These are phyloP conservation scores for Rhizopogon sp. DNA, from an alignment of 768 basidiomycete species.

Conservation along the genomic window DNA sequence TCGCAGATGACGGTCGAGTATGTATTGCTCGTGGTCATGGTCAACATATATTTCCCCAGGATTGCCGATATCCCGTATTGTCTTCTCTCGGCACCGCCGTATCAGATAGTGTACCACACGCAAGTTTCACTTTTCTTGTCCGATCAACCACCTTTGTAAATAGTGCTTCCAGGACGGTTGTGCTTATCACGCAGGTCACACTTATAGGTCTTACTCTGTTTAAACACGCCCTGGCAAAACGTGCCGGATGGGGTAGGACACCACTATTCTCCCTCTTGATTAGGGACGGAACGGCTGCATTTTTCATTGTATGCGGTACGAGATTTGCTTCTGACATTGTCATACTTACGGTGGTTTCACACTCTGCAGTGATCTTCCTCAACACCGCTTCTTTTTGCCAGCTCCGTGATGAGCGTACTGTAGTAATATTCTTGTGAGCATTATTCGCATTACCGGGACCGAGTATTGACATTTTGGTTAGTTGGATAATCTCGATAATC, in stretches of 20 bases:
- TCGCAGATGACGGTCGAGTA: background rate
- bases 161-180: slow-evolving; percentile 15
- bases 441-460: slow-evolving; percentile 6
- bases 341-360: background rate
- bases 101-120: background rate
- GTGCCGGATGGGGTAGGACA: slow-evolving; percentile 36
- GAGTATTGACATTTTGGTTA: background rate
- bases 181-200: slow-evolving; percentile 33
- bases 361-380: background rate
- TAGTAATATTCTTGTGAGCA: slow-evolving; percentile 6
- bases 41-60: slow-evolving; percentile 24
- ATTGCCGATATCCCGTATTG: background rate
- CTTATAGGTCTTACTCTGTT: slow-evolving; percentile 34
- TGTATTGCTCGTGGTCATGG: slow-evolving; percentile 19
- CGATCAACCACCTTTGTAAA: background rate
- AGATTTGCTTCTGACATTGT: background rate
- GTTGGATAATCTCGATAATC: slow-evolving; percentile 11
- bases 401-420: background rate
- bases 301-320: slow-evolving; percentile 35
- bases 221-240: slow-evolving; percentile 30
- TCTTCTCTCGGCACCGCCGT: background rate
- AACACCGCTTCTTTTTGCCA: background rate
- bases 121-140: background rate
- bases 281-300: slow-evolving; percentile 43
- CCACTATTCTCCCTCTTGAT: slow-evolving; percentile 36